These are phyloP conservation scores for Rhizophagus sp. DNA, from an alignment of 192 early-diverging fungal genomes.

Conservation along the genomic window DNA sequence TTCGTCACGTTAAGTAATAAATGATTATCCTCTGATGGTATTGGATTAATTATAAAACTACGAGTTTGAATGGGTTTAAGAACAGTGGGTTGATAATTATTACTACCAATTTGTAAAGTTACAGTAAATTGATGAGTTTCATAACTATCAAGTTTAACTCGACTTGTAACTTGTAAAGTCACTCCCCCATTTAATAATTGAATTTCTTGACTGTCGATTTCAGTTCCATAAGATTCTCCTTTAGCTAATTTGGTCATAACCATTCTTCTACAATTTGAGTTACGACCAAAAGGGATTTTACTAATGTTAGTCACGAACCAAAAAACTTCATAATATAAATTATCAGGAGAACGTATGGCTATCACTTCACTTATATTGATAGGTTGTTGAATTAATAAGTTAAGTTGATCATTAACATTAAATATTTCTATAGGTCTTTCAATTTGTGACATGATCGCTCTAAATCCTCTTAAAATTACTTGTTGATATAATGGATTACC, in stretches of 20 bases:
- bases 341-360: neutral
- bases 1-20: neutral
- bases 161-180: neutral
- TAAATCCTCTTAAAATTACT: neutral
- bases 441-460: neutral
- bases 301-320: neutral
- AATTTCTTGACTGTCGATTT: neutral
- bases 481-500: neutral
- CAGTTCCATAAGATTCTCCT: neutral
- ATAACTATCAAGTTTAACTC: neutral
- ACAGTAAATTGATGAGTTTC: neutral
- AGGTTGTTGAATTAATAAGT: neutral
- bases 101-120: neutral
- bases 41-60: neutral
- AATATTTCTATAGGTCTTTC: neutral
- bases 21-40: neutral
- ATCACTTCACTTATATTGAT: neutral
- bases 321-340: neutral
- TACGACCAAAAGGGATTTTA: neutral
- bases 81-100: neutral
- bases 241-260: neutral
- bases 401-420: neutral
- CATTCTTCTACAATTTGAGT: neutral
- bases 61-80: neutral
- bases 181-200: neutral